Conservation (phyloP, 192 early-diverging fungal species). For the Cetraspora pellucida region DNA sequence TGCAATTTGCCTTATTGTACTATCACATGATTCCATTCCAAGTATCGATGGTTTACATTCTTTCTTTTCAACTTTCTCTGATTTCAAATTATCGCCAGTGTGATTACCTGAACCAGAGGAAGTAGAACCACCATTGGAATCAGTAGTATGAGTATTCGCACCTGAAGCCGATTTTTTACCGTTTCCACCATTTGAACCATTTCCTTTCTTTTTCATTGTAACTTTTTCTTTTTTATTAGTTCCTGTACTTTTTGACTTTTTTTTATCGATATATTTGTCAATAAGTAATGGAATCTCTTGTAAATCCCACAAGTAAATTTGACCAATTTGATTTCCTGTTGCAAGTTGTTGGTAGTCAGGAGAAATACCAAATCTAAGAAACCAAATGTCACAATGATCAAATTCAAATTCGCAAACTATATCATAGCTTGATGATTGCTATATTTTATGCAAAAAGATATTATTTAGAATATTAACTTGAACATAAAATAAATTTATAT, state of each 20-base stretch:
- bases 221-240: neutral
- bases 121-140: neutral
- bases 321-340: slow-evolving; percentile 24
- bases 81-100: neutral
- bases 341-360: slow-evolving; percentile 13
- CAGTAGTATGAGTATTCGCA: neutral
- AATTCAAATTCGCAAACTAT: slow-evolving; percentile 32
- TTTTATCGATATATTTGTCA: slow-evolving; percentile 18
- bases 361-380: slow-evolving; percentile 28
- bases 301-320: slow-evolving; percentile 27
- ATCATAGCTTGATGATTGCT: slow-evolving; percentile 26
- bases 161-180: neutral
- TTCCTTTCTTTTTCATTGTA: neutral
- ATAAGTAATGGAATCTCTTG: slow-evolving; percentile 21
- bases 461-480: neutral
- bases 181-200: neutral
- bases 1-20: slow-evolving; percentile 19
- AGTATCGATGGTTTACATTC: neutral
- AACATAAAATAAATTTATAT: neutral
- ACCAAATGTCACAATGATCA: slow-evolving; percentile 29
- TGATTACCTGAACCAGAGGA: neutral
- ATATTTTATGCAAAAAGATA: neutral
- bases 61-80: neutral
- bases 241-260: neutral
- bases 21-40: neutral